A percentile compares a stretch with the other conserved stretches of the same genome.
Conservation (phyloP, 257 asterid genomes). For the Linaria vulgaris region DNA sequence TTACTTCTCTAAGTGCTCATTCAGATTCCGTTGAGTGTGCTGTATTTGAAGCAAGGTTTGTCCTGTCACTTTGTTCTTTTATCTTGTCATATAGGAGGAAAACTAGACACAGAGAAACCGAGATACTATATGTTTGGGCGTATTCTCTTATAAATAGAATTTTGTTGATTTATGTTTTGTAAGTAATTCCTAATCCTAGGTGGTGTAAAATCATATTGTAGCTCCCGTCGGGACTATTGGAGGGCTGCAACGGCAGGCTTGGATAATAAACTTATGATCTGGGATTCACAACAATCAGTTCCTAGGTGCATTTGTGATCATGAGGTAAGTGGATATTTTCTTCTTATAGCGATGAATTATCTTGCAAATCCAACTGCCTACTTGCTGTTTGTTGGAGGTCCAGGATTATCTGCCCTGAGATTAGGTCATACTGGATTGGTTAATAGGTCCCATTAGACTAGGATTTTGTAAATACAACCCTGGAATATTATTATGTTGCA, state of each 20-base stretch:
- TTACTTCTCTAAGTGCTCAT: slow-evolving; percentile 68
- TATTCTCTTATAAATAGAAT: slow-evolving; percentile 1
- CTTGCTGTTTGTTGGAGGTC: too few species aligned
- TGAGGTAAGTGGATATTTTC: too few species aligned
- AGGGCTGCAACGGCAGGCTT: slow-evolving; percentile 86
- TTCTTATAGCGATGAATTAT: too few species aligned
- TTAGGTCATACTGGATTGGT: too few species aligned
- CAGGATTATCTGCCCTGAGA: too few species aligned
- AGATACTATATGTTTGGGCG: slow-evolving; percentile 2
- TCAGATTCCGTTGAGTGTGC: slow-evolving; percentile 86
- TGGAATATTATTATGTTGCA: too few species aligned
- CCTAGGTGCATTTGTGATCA: slow-evolving; percentile 88
- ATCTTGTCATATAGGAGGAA: neutral
- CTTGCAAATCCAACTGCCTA: too few species aligned
- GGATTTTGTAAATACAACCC: too few species aligned
- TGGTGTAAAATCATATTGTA: slow-evolving; percentile 30
- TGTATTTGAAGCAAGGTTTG: slow-evolving; percentile 72
- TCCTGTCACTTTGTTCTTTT: slow-evolving; percentile 23
- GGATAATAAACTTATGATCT: slow-evolving; percentile 80
- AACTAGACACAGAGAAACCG: slow-evolving; percentile 11
- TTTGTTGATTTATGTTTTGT: slow-evolving; percentile 5
- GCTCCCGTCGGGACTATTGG: slow-evolving; percentile 57
- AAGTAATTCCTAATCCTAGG: slow-evolving; percentile 30
- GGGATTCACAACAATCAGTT: slow-evolving; percentile 67
- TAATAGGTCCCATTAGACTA: too few species aligned